Conservation (phyloP, 805 yeast genomes). For the Wickerhamiella parazyma region DNA sequence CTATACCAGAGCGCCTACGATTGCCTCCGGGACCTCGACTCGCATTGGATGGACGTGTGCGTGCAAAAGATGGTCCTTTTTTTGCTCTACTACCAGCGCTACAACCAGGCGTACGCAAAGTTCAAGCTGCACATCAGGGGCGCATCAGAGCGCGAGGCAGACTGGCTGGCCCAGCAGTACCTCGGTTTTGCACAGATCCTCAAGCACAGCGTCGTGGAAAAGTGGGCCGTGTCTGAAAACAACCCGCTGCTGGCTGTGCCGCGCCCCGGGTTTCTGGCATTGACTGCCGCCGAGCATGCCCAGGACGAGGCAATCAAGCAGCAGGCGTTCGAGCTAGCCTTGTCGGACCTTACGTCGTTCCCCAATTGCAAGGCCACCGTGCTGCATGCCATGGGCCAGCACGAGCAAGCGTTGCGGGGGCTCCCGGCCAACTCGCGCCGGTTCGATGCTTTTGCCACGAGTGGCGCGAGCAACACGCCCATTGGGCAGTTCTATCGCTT, state of each 20-base stretch:
- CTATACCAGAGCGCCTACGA: slow-evolving; percentile 43
- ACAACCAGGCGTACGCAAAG: slow-evolving; percentile 46
- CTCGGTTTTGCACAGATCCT: slow-evolving; percentile 41
- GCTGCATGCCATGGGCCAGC: not conserved
- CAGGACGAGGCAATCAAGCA: too few relatives aligned
- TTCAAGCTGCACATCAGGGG: slow-evolving; percentile 48
- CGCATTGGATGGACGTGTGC: slow-evolving; percentile 36
- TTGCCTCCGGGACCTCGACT: slow-evolving; percentile 16
- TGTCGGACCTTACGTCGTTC: slow-evolving; percentile 2
- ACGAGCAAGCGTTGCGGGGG: not conserved
- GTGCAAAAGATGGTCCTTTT: slow-evolving; percentile 52
- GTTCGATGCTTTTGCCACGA: not conserved
- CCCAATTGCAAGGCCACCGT: slow-evolving; percentile 4
- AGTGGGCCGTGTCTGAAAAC: slow-evolving; percentile 4
- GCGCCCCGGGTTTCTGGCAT: slow-evolving; percentile 17
- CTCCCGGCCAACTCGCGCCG: not conserved
- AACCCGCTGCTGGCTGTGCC: not conserved
- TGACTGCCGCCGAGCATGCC: slow-evolving; percentile 30
- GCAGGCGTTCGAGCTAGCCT: slow-evolving; percentile 1
- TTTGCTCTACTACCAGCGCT: slow-evolving; percentile 44
- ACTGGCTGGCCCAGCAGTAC: slow-evolving; percentile 54
- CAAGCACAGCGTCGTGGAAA: not conserved
- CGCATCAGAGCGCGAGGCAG: slow-evolving; percentile 19
- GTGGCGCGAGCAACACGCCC: not conserved
- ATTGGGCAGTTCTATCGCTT: not conserved